Evolutionary conservation across 192 early-diverging fungal genomes (phyloP), one percentile per base, ranked within the genome.

Genomic region (Powellomyces hirtus): DNA sequence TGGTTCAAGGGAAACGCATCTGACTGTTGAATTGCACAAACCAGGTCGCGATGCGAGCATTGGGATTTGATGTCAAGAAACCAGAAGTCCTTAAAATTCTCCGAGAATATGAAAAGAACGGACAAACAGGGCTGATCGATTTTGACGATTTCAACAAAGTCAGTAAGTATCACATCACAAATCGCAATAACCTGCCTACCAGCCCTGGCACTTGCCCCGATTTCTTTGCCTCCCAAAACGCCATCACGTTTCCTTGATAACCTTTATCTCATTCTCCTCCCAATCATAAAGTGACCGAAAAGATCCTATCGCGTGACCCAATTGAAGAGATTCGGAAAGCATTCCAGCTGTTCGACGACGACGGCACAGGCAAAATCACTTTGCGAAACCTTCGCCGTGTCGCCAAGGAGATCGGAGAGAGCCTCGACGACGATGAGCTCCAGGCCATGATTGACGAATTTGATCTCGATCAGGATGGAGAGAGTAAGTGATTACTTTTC

Each of bases 381-480:
- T 76, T 87, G 31, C 33, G 78, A 11, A 90, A 88, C 69, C 66
- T 93, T 44, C 76, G 86, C 26, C 78, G 91, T 20, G 84, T 92
- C 60, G 90, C 91, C 0, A 86, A 88, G 52, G 92, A 93, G 68
- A 83, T 93, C 59, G 92, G 91, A 29, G 92, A 93, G 73, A 87
- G 77, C 59, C 73, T 92, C 59, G 84, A 88, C 36, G 91, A 93
- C 31, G 90, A 92, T 7, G 92, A 93, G 72, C 73, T 93, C 56
- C 86, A 91, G 67, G 89, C 90, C 4, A 93, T 93, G 91, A 90
- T 93, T 66, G 91, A 93, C 33, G 91, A 93, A 81, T 93, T 93
- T 86, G 91, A 93, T 69, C 62, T 90, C 76, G 86, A 90, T 76
- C 85, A 90, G 68, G 89, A 93, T 63, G 91, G 91, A 33, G 89